These are phyloP conservation scores for Boletus coccyginus DNA, from an alignment of 768 basidiomycete genomes.

Conservation along the genomic window DNA sequence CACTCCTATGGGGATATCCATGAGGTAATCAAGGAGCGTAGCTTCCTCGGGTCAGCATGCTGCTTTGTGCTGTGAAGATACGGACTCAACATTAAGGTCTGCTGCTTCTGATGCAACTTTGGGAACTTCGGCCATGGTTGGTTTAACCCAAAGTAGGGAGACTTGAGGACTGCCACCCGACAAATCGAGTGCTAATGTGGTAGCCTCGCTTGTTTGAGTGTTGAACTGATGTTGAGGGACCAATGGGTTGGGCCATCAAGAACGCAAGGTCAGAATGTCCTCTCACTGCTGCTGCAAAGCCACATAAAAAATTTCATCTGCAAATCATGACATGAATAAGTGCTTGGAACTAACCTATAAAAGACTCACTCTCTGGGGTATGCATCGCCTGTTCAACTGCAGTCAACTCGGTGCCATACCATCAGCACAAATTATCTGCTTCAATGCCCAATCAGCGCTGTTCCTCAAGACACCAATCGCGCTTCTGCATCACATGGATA, in stretches of 20 bases:
- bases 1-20: not conserved
- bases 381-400: not conserved
- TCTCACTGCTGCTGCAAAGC: not conserved
- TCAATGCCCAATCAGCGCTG: not conserved
- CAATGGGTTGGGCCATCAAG: constrained; percentile 16
- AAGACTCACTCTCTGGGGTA: constrained; percentile 1
- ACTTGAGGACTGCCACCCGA: not conserved
- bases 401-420: not conserved
- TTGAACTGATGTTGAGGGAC: constrained; percentile 5
- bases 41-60: not conserved
- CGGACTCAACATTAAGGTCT: not conserved
- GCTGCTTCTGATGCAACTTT: not conserved
- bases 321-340: too few relatives aligned
- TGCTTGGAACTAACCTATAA: too few relatives aligned
- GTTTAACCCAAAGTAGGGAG: not conserved
- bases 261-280: not conserved
- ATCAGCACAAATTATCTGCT: not conserved
- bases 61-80: not conserved
- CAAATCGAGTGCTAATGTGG: not conserved
- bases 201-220: constrained; percentile 8
- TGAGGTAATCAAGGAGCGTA: constrained; percentile 3
- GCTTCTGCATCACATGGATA: not conserved
- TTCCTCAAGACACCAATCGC: not conserved
- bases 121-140: not conserved
- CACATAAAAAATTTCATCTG: not conserved